A percentile compares a stretch with the other conserved stretches of the same genome.
These are phyloP conservation scores for Lactifluus pinguis DNA, from an alignment of 768 basidiomycete genomes.

Conservation along the genomic window DNA sequence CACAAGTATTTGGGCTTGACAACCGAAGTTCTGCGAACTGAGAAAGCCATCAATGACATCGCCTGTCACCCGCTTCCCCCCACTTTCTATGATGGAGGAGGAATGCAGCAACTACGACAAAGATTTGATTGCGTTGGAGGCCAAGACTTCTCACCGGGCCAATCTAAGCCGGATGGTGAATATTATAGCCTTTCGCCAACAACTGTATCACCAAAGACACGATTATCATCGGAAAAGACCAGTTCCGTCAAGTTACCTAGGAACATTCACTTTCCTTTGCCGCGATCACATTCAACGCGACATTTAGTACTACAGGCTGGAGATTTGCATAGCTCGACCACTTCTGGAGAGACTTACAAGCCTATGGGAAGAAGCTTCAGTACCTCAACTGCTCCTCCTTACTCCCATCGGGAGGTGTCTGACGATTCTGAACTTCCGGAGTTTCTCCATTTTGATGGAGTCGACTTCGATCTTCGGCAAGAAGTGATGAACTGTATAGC, in stretches of 20 bases:
- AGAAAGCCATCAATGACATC: constrained; percentile 94
- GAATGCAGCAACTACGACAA: constrained; percentile 80
- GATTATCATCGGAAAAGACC: constrained; percentile 22
- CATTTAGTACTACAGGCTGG: constrained; percentile 69
- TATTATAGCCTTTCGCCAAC: constrained; percentile 38
- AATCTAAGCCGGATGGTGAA: constrained; percentile 43
- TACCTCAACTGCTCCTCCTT: constrained; percentile 10
- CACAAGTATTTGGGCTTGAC: constrained; percentile 95
- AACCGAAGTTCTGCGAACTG: constrained; percentile 88
- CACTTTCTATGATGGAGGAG: constrained; percentile 88
- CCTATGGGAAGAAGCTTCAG: constrained; percentile 20
- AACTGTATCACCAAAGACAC: constrained; percentile 17
- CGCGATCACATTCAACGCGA: constrained; percentile 34
- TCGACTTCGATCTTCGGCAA: constrained; percentile 90
- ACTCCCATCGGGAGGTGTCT: constrained; percentile 13
- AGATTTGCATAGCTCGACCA: constrained; percentile 57
- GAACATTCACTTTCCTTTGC: constrained; percentile 15
- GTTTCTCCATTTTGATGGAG: constrained; percentile 32
- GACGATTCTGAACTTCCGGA: constrained; percentile 3
- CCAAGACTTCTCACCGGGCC: constrained; percentile 26
- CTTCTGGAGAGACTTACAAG: constrained; percentile 36
- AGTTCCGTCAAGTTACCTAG: constrained; percentile 18
- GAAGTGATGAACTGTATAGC: constrained; percentile 98
- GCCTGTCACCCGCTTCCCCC: constrained; percentile 91
- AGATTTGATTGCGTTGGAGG: constrained; percentile 60